Evolutionary conservation across 2,329 filamentous ascomycete genomes (phyloP).

Genomic region (Xenoacremonium recifei): DNA sequence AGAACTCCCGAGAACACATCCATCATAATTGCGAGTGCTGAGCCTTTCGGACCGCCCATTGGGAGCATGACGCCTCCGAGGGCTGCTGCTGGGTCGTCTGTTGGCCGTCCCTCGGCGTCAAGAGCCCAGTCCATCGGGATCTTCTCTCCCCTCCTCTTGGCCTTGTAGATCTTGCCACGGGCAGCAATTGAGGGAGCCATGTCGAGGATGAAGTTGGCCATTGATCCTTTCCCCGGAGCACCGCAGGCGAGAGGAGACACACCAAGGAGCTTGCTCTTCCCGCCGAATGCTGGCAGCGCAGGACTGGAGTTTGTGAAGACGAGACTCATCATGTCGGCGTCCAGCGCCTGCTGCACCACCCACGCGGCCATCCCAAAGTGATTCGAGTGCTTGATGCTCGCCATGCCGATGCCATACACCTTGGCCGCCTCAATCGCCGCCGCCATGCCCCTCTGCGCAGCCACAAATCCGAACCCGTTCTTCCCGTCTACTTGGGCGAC

Average conservation of each 20-base stretch:
- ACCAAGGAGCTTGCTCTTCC: constrained; percentile 66
- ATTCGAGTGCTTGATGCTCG: constrained; percentile 72
- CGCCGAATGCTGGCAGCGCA: constrained; percentile 70
- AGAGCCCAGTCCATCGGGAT: constrained; percentile 75
- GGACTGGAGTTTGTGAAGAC: constrained; percentile 73
- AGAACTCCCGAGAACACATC: constrained; percentile 81
- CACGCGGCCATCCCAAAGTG: constrained; percentile 84
- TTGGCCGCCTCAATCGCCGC: constrained; percentile 66
- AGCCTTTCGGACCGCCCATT: constrained; percentile 83
- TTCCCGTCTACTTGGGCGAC: constrained; percentile 66
- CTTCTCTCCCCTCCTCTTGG: constrained; percentile 62
- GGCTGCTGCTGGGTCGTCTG: constrained; percentile 69
- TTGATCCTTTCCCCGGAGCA: constrained; percentile 59
- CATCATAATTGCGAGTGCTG: constrained; percentile 79
- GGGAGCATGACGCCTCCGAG: constrained; percentile 79
- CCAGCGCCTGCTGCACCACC: constrained; percentile 74
- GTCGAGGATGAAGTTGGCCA: constrained; percentile 65
- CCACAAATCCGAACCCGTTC: constrained; percentile 75
- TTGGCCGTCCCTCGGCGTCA: constrained; percentile 66
- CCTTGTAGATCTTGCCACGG: constrained; percentile 72
- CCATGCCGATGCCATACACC: constrained; percentile 70
- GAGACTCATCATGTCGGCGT: constrained; percentile 67
- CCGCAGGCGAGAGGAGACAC: constrained; percentile 75
- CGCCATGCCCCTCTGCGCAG: constrained; percentile 64
- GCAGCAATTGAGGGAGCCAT: constrained; percentile 72